Conservation (phyloP, 257 asterid species). For the Solanum habrochaites region DNA sequence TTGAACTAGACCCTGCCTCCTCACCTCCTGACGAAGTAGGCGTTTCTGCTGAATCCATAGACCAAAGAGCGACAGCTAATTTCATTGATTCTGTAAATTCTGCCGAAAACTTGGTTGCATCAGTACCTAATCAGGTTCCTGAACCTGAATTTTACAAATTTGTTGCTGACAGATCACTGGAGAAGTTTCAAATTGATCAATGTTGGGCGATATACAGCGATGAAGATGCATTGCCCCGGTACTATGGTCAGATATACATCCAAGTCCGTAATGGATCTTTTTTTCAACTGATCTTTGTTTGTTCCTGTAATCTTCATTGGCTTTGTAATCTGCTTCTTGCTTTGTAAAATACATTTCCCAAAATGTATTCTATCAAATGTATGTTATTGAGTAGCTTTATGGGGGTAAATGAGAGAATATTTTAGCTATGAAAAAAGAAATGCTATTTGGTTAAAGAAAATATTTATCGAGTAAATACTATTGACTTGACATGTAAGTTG, state of each 20-base stretch:
- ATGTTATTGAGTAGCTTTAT: too few species aligned
- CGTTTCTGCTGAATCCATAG: not conserved
- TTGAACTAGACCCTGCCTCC: constrained; percentile 53
- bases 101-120: not conserved
- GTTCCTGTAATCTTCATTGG: too few species aligned
- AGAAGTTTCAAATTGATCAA: constrained; percentile 19
- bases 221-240: constrained; percentile 23
- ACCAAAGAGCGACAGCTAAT: not conserved
- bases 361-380: too few species aligned
- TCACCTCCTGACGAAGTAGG: constrained; percentile 5
- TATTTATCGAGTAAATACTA: too few species aligned
- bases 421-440: too few species aligned
- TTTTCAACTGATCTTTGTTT: too few species aligned
- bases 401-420: too few species aligned
- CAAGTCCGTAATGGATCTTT: too few species aligned
- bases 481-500: too few species aligned
- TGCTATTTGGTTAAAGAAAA: too few species aligned
- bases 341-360: too few species aligned
- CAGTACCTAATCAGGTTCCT: constrained; percentile 7
- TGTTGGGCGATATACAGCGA: constrained; percentile 30
- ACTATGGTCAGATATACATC: constrained; percentile 12
- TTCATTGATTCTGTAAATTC: constrained; percentile 2
- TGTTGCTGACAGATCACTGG: constrained; percentile 11
- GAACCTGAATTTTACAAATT: constrained; percentile 17
- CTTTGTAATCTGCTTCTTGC: too few species aligned